Conservation (phyloP, 2,329 filamentous ascomycete species). For the Penicillium psychrosexuale region DNA sequence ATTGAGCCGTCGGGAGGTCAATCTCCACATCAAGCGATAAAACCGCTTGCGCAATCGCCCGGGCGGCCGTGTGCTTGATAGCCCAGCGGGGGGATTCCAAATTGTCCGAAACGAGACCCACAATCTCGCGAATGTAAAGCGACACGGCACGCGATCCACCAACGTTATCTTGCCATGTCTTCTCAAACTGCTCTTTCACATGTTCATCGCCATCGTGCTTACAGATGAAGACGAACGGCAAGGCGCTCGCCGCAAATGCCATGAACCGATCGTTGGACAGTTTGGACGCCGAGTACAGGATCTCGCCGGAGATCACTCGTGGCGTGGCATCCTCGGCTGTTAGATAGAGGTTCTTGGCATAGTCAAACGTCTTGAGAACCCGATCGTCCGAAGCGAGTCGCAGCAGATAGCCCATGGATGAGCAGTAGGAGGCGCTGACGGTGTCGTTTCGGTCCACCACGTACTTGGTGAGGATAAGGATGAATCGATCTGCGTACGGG, state of each 20-base stretch:
- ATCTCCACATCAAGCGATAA: conserved; percentile 59
- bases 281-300: conserved; percentile 79
- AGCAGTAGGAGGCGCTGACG: conserved; percentile 84
- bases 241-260: conserved; percentile 66
- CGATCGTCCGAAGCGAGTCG: conserved; percentile 60
- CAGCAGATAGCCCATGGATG: conserved; percentile 79
- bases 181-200: conserved; percentile 72
- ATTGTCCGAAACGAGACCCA: conserved; percentile 62
- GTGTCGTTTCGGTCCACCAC: conserved; percentile 91
- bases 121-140: conserved; percentile 81
- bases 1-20: conserved; percentile 57
- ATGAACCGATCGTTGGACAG: conserved; percentile 86
- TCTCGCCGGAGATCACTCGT: conserved; percentile 74
- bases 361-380: conserved; percentile 53
- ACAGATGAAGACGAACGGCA: conserved; percentile 85
- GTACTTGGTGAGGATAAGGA: conserved; percentile 75
- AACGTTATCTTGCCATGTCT: conserved; percentile 88
- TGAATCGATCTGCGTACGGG: conserved; percentile 70
- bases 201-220: conserved; percentile 82
- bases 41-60: conserved; percentile 72
- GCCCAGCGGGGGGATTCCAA: conserved; percentile 83
- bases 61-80: conserved; percentile 81
- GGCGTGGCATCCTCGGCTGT: conserved; percentile 71
- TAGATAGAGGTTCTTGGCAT: conserved; percentile 71
- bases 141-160: conserved; percentile 78